Evolutionary conservation across 2,329 filamentous ascomycete species (phyloP).

Genomic region (Leptographium galeiforme): DNA sequence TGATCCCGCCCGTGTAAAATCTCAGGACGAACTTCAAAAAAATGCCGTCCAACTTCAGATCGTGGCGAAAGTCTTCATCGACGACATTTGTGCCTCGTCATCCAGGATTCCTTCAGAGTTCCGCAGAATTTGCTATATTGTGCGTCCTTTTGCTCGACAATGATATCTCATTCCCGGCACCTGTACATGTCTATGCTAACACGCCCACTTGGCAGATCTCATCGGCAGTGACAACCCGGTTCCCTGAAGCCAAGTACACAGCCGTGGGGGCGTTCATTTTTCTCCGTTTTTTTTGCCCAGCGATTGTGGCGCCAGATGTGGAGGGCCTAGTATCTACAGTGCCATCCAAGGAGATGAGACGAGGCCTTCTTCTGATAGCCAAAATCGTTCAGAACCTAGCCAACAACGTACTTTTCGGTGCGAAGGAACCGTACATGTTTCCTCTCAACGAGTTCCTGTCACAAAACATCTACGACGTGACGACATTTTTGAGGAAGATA

Average conservation of each 20-base stretch:
- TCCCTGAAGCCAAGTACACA: slow-evolving; percentile 58
- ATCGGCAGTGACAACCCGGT: slow-evolving; percentile 46
- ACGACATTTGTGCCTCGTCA: slow-evolving; percentile 53
- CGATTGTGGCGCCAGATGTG: slow-evolving; percentile 55
- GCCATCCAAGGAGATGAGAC: slow-evolving; percentile 56
- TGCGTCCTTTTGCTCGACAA: neutral
- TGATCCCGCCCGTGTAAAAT: slow-evolving; percentile 47
- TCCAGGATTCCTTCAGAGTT: slow-evolving; percentile 49
- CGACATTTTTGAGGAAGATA: slow-evolving; percentile 53
- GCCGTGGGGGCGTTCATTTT: slow-evolving; percentile 61
- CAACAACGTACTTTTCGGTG: slow-evolving; percentile 59
- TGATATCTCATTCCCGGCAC: neutral
- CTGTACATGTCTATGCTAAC: no score
- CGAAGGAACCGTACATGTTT: slow-evolving; percentile 62
- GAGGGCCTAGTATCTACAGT: slow-evolving; percentile 48
- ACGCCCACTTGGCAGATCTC: slow-evolving; percentile 35
- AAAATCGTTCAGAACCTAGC: slow-evolving; percentile 60
- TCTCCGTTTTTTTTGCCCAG: slow-evolving; percentile 58
- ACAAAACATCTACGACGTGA: slow-evolving; percentile 54
- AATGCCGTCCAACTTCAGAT: slow-evolving; percentile 53
- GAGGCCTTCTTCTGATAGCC: slow-evolving; percentile 54
- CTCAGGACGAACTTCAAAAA: slow-evolving; percentile 49
- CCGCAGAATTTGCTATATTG: slow-evolving; percentile 51
- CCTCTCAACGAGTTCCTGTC: slow-evolving; percentile 56
- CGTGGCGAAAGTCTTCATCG: slow-evolving; percentile 58